A percentile compares a stretch with the other conserved stretches of the same genome.
These are phyloP conservation scores for Populus davidiana DNA, from an alignment of 345 rosid genomes.

Conservation along the genomic window DNA sequence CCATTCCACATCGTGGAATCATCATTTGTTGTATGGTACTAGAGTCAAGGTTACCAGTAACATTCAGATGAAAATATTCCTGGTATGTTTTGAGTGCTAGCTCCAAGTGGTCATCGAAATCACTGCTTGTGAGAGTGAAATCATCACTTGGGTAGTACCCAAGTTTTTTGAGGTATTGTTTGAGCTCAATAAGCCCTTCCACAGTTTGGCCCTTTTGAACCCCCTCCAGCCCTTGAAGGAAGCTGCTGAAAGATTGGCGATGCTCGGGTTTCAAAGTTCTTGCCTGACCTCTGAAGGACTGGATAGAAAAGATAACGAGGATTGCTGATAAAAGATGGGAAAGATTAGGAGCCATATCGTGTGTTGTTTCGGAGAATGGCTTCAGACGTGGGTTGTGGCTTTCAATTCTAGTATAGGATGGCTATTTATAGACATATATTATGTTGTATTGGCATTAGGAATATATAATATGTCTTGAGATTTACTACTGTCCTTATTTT, in stretches of 20 bases:
- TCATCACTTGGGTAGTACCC: constrained; percentile 7
- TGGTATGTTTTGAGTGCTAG: background rate
- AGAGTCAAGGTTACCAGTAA: background rate
- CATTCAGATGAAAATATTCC: background rate
- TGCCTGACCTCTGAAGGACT: background rate
- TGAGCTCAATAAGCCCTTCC: constrained; percentile 4
- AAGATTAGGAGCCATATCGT: background rate
- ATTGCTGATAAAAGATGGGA: background rate
- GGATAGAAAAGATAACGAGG: background rate
- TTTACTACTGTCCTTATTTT: too few species aligned
- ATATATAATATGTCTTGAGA: background rate
- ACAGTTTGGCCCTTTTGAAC: constrained; percentile 10
- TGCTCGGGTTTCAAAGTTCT: background rate
- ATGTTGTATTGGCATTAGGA: background rate
- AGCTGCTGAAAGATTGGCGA: background rate
- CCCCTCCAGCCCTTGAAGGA: background rate
- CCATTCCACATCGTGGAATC: background rate
- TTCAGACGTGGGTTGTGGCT: background rate
- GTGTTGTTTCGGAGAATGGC: background rate
- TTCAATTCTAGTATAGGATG: background rate
- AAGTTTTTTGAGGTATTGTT: constrained; percentile 7
- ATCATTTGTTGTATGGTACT: background rate
- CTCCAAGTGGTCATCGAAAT: background rate
- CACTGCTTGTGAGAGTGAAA: background rate
- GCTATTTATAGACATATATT: background rate